A percentile compares a stretch with the other conserved stretches of the same genome.
Conservation (phyloP, 768 basidiomycete genomes). For the Boletus sp. region DNA sequence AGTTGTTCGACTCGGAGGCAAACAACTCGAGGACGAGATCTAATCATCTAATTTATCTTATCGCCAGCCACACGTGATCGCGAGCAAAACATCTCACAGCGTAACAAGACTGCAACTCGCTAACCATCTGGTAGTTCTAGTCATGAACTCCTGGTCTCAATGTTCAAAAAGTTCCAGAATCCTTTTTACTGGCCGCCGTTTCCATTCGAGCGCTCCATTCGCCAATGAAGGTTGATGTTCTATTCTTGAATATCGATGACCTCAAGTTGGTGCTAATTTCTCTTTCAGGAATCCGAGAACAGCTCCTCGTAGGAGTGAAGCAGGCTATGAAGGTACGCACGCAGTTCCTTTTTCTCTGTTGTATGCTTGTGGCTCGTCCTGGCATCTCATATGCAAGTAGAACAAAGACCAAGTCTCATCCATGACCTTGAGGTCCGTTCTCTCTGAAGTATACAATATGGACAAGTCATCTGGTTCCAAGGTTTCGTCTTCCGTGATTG, state of each 20-base stretch:
- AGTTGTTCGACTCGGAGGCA: no score
- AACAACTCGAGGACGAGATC: background rate
- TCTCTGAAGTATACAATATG: slow-evolving; percentile 66
- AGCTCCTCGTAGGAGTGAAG: slow-evolving; percentile 55
- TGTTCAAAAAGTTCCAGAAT: slow-evolving; percentile 13
- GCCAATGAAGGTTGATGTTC: slow-evolving; percentile 22
- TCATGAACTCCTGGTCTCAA: slow-evolving; percentile 16
- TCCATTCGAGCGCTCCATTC: slow-evolving; percentile 15
- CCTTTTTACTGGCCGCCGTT: background rate
- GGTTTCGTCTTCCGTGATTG: slow-evolving; percentile 47
- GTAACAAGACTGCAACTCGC: no score
- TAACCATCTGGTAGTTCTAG: no score
- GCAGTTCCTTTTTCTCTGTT: background rate
- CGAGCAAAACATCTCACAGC: no score
- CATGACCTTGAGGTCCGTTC: slow-evolving; percentile 61
- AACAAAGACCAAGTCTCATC: slow-evolving; percentile 55
- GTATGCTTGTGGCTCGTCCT: background rate
- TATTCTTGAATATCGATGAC: background rate
- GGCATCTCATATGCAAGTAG: slow-evolving; percentile 34
- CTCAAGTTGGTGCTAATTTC: background rate
- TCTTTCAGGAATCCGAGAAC: slow-evolving; percentile 49
- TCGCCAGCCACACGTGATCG: slow-evolving; percentile 18
- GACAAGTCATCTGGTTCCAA: slow-evolving; percentile 54
- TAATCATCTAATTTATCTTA: slow-evolving; percentile 7
- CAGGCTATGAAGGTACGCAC: slow-evolving; percentile 65